Evolutionary conservation across 345 rosid genomes (phyloP).

Genomic region (Heritiera fomes): DNA sequence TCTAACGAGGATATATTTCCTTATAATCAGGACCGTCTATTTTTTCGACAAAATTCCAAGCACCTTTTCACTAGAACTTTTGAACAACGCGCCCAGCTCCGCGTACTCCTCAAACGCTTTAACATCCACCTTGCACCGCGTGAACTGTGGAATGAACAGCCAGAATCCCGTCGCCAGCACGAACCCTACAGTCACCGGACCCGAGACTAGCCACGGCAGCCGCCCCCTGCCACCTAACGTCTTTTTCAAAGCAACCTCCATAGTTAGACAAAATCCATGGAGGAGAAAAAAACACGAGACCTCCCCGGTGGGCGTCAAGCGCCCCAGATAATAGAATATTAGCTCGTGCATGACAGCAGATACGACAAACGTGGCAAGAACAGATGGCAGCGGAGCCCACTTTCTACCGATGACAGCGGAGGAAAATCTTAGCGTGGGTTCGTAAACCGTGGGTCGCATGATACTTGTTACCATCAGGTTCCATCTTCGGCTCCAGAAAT

Average conservation of each 20-base stretch:
- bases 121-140: constrained; percentile 26
- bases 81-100: constrained; percentile 28
- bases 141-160: constrained; percentile 51
- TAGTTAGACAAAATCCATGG: constrained; percentile 44
- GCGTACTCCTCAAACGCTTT: constrained; percentile 55
- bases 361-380: constrained; percentile 43
- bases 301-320: constrained; percentile 51
- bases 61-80: too few species aligned
- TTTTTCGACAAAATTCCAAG: too few species aligned
- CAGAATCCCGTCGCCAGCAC: constrained; percentile 40
- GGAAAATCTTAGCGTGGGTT: constrained; percentile 32
- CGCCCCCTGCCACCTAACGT: constrained; percentile 19
- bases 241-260: constrained; percentile 47
- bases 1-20: too few species aligned
- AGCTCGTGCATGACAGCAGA: constrained; percentile 71
- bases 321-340: constrained; percentile 54
- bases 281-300: constrained; percentile 53
- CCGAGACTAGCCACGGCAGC: constrained; percentile 30
- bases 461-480: constrained; percentile 60
- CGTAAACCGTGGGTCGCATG: constrained; percentile 59
- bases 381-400: constrained; percentile 46
- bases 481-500: constrained; percentile 81
- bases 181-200: constrained; percentile 41
- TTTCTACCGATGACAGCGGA: constrained; percentile 27
- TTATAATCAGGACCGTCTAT: too few species aligned